Conservation (phyloP, 1,284 basidiomycete genomes). For the Mycosarcoma maydis region DNA sequence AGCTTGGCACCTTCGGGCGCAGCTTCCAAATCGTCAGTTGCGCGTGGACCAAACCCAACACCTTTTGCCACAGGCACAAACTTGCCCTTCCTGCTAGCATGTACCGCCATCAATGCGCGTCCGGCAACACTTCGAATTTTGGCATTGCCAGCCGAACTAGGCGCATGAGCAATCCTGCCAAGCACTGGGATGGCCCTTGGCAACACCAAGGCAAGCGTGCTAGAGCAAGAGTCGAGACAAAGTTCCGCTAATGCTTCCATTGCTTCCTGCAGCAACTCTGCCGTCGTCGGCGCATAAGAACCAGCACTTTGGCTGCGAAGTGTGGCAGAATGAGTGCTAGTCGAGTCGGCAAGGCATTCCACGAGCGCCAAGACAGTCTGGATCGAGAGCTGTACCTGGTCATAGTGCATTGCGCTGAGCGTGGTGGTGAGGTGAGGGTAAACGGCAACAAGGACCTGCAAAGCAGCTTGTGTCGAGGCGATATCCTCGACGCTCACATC, state of each 20-base stretch:
- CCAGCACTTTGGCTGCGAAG: slow-evolving; percentile 15
- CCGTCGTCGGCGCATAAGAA: slow-evolving; percentile 1
- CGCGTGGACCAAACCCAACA: slow-evolving; percentile 30
- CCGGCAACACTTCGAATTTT: slow-evolving; percentile 6
- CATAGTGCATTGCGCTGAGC: slow-evolving; percentile 35
- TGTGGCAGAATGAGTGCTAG: slow-evolving; percentile 10
- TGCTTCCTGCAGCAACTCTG: slow-evolving; percentile 8
- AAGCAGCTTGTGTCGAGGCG: slow-evolving; percentile 24
- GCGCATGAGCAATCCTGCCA: slow-evolving; percentile 17
- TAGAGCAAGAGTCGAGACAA: slow-evolving; percentile 25
- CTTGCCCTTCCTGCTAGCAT: slow-evolving; percentile 31
- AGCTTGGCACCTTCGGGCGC: slow-evolving; percentile 36
- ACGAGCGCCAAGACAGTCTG: slow-evolving; percentile 35
- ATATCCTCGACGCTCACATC: slow-evolving; percentile 18
- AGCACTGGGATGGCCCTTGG: slow-evolving; percentile 28
- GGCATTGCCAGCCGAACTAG: slow-evolving; percentile 16
- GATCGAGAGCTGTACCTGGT: slow-evolving; percentile 32
- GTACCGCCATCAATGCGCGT: slow-evolving; percentile 19
- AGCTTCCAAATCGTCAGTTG: slow-evolving; percentile 32
- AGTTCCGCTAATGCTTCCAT: slow-evolving; percentile 21
- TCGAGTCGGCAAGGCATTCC: slow-evolving; percentile 44
- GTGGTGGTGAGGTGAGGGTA: slow-evolving; percentile 34
- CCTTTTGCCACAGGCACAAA: slow-evolving; percentile 38
- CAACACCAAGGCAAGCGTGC: slow-evolving; percentile 27
- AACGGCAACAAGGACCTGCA: slow-evolving; percentile 29